phyloP scores from a whole-genome alignment of 495 filamentous ascomycete genomes.

The Neurospora sublineolata region DNA sequence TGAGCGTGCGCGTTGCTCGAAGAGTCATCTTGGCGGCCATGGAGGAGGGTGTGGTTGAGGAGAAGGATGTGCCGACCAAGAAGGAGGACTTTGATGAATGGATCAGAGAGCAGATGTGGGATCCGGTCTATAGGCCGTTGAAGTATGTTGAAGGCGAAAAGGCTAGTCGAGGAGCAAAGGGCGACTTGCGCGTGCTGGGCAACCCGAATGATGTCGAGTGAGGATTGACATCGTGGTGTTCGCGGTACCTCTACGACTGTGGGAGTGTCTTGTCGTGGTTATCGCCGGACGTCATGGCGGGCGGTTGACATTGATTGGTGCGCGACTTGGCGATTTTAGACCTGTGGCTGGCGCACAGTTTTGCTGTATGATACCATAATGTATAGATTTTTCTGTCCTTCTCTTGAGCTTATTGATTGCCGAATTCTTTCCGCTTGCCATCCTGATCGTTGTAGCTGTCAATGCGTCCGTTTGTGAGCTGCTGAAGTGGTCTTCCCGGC shows the following conservation, averaged over 20 bases:
- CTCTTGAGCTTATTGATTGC: not conserved
- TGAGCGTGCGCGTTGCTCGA: constrained; percentile 66
- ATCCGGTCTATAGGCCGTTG: constrained; percentile 58
- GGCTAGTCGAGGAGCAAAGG: constrained; percentile 45
- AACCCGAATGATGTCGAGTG: not conserved
- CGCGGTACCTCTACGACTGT: not conserved
- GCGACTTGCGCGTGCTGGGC: constrained; percentile 45
- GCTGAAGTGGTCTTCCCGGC: not conserved
- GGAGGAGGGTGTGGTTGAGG: constrained; percentile 53
- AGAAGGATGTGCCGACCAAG: constrained; percentile 46
- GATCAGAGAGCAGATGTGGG: constrained; percentile 88
- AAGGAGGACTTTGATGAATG: constrained; percentile 59
- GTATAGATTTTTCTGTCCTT: not conserved
- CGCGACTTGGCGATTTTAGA: not conserved
- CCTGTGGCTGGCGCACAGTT: not conserved
- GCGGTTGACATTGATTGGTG: not conserved
- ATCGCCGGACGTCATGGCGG: not conserved
- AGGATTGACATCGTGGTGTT: not conserved
- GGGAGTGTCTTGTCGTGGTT: not conserved
- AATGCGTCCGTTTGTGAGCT: not conserved
- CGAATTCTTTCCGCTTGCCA: not conserved
- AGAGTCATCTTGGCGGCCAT: constrained; percentile 67
- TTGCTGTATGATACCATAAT: not conserved
- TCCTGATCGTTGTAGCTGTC: not conserved
- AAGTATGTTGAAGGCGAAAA: constrained; percentile 37